phyloP scores from a whole-genome alignment of 2,329 filamentous ascomycete species.

The Hypoxylon sp. region DNA sequence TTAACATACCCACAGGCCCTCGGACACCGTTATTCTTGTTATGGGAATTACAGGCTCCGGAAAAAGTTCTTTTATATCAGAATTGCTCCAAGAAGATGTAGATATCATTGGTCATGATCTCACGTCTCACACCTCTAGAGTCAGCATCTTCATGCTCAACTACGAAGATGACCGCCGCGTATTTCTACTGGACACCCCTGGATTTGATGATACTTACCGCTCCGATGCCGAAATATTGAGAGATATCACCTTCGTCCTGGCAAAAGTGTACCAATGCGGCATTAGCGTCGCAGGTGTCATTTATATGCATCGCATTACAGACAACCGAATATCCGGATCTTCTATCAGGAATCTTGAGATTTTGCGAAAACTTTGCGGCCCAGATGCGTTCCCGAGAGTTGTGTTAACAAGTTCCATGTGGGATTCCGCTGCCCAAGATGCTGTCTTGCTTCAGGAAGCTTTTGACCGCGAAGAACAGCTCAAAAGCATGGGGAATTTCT shows the following conservation, averaged over 20 bases:
- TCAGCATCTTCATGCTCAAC: slow-evolving; percentile 8
- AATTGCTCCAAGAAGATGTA: slow-evolving; percentile 10
- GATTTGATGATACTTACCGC: slow-evolving; percentile 11
- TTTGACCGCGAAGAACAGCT: neutral
- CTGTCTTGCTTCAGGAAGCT: neutral
- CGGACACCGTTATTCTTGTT: slow-evolving; percentile 4
- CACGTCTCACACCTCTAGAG: slow-evolving; percentile 5
- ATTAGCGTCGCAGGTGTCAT: slow-evolving; percentile 1
- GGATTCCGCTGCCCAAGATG: neutral
- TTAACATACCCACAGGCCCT: neutral
- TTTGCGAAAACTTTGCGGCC: slow-evolving; percentile 9
- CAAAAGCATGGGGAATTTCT: neutral
- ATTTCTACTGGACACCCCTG: slow-evolving; percentile 9
- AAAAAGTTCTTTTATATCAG: slow-evolving; percentile 11
- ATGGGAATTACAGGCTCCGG: slow-evolving; percentile 12
- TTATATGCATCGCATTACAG: slow-evolving; percentile 12
- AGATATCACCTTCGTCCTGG: neutral
- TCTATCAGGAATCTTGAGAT: slow-evolving; percentile 4
- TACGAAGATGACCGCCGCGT: slow-evolving; percentile 10
- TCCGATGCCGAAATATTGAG: slow-evolving; percentile 11
- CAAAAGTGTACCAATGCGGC: neutral
- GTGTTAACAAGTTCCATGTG: neutral
- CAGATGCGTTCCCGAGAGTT: neutral
- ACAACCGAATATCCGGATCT: slow-evolving; percentile 5
- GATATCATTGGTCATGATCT: slow-evolving; percentile 11